A percentile compares a stretch with the other conserved stretches of the same genome.
Conservation (phyloP, 768 basidiomycete species). For the Lactarius sanguifluus region DNA sequence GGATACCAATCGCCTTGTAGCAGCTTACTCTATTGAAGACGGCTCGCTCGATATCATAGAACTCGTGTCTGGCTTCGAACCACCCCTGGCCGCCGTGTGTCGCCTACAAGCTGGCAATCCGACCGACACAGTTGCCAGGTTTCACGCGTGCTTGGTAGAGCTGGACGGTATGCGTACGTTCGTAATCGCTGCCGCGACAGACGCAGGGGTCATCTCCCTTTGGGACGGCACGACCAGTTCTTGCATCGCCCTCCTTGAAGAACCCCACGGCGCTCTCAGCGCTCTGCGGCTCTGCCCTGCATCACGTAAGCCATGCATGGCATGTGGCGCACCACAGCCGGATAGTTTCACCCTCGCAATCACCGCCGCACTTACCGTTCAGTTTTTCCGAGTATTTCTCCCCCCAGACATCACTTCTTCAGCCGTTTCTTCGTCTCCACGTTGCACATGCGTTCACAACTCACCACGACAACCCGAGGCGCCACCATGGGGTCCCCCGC, state of each 20-base stretch:
- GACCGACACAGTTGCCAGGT: slow-evolving; percentile 50
- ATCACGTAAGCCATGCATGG: slow-evolving; percentile 55
- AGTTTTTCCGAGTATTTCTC: slow-evolving; percentile 60
- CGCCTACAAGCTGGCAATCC: slow-evolving; percentile 59
- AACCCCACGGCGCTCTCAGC: slow-evolving; percentile 56
- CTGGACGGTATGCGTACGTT: slow-evolving; percentile 51
- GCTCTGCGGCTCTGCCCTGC: slow-evolving; percentile 61
- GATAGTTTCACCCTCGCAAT: slow-evolving; percentile 67
- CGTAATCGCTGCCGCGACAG: slow-evolving; percentile 61
- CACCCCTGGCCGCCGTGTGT: slow-evolving; percentile 46
- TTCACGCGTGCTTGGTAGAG: slow-evolving; percentile 53
- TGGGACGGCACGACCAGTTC: slow-evolving; percentile 73
- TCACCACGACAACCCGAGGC: slow-evolving; percentile 42
- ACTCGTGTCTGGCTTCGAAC: slow-evolving; percentile 40
- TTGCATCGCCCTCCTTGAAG: slow-evolving; percentile 61
- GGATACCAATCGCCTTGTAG: slow-evolving; percentile 47
- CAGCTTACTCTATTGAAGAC: slow-evolving; percentile 63
- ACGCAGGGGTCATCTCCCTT: slow-evolving; percentile 65
- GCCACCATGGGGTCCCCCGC: slow-evolving; percentile 44
- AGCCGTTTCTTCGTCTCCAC: slow-evolving; percentile 41
- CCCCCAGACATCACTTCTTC: slow-evolving; percentile 43
- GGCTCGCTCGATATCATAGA: slow-evolving; percentile 66
- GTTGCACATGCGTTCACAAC: slow-evolving; percentile 64
- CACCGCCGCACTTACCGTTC: slow-evolving; percentile 62
- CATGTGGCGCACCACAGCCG: slow-evolving; percentile 65